A percentile compares a stretch with the other conserved stretches of the same genome.
phyloP scores from a whole-genome alignment of 306 rosid genomes.

The Hylodesmum podocarpum region DNA sequence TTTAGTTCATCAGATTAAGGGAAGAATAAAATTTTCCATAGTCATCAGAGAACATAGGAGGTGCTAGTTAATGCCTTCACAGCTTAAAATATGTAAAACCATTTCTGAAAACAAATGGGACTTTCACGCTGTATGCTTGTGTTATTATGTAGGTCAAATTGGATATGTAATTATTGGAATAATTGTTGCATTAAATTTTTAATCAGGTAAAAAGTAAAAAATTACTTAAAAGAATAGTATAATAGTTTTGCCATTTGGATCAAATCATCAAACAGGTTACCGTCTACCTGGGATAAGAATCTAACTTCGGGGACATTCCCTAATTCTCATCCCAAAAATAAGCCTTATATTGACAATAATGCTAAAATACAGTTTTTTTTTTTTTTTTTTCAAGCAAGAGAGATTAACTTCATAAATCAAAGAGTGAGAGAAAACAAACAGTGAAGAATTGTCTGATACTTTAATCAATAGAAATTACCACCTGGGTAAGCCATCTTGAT shows the following conservation, averaged over 20 bases:
- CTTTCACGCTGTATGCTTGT: neutral
- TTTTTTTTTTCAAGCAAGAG: neutral
- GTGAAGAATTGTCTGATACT: constrained; percentile 36
- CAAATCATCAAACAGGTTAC: constrained; percentile 20
- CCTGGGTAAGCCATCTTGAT: constrained; percentile 62
- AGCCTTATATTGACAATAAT: neutral
- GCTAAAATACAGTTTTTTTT: neutral
- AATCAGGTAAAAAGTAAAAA: neutral
- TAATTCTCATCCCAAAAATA: neutral
- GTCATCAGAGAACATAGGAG: neutral
- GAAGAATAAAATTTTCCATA: neutral
- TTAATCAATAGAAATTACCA: constrained; percentile 36
- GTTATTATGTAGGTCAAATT: too few species aligned
- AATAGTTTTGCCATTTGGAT: neutral
- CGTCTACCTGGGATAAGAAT: neutral
- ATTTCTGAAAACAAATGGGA: neutral
- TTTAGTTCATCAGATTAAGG: neutral
- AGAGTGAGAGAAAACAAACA: neutral
- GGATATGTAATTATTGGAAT: too few species aligned
- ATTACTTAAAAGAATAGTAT: neutral
- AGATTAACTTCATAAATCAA: neutral
- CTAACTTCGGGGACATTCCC: neutral
- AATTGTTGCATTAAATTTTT: neutral
- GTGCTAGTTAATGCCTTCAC: neutral
- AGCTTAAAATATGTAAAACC: neutral